These are phyloP conservation scores for Yamadazyma jaroonii DNA, from an alignment of 1,139 yeast genomes.

Conservation along the genomic window DNA sequence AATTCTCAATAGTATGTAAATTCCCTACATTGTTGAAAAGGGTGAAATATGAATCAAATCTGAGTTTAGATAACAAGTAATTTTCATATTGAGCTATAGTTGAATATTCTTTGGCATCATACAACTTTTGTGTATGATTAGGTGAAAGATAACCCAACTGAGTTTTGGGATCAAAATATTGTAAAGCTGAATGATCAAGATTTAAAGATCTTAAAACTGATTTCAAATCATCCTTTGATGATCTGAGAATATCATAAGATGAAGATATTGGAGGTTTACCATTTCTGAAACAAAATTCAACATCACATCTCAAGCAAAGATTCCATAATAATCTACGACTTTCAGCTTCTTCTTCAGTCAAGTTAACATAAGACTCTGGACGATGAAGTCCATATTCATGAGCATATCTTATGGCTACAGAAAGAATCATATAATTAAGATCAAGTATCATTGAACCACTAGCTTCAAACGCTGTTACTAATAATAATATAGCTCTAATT, in stretches of 20 bases:
- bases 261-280: constrained; percentile 62
- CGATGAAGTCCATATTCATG: constrained; percentile 68
- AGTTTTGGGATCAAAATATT: constrained; percentile 5
- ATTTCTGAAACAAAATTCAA: constrained; percentile 49
- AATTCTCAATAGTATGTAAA: constrained; percentile 15
- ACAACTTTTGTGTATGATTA: constrained; percentile 4
- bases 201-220: constrained; percentile 4
- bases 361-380: constrained; percentile 42
- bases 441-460: constrained; percentile 38
- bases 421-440: constrained; percentile 39
- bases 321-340: constrained; percentile 51
- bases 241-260: constrained; percentile 35
- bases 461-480: constrained; percentile 43
- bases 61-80: constrained; percentile 22
- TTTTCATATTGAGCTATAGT: constrained; percentile 10
- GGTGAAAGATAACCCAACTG: constrained; percentile 12
- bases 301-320: constrained; percentile 51
- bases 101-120: constrained; percentile 1
- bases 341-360: constrained; percentile 33
- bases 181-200: constrained; percentile 2
- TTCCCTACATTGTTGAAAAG: constrained; percentile 28
- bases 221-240: constrained; percentile 8
- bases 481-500: constrained; percentile 46
- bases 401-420: constrained; percentile 58
- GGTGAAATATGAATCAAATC: constrained; percentile 27